phyloP scores from a whole-genome alignment of 2,329 filamentous ascomycete species.

The Fonsecaea monophora region DNA sequence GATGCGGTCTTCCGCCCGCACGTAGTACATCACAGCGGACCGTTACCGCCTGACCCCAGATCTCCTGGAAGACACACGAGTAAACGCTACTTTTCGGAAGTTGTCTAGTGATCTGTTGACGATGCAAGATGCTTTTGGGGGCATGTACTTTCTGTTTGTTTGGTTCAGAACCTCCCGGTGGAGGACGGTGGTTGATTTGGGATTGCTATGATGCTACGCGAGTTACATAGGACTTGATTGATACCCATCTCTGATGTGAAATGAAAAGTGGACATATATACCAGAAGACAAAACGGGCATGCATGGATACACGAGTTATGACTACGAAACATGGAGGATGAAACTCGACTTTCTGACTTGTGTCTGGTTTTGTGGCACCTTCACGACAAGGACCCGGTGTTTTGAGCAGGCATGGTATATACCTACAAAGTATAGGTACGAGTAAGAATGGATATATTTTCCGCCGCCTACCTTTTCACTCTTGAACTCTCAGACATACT shows the following conservation, averaged over 20 bases:
- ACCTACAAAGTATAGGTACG: background rate
- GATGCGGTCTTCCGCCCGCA: conserved; percentile 91
- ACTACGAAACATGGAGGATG: conserved; percentile 1
- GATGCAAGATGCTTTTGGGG: background rate
- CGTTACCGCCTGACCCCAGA: conserved; percentile 34
- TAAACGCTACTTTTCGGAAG: conserved; percentile 41
- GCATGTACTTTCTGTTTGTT: background rate
- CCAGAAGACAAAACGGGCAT: conserved; percentile 2
- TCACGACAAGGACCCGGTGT: background rate
- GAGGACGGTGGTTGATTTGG: background rate
- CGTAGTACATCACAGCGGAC: conserved; percentile 78
- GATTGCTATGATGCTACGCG: conserved; percentile 13
- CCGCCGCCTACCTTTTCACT: background rate
- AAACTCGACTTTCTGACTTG: background rate
- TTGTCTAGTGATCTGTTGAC: conserved; percentile 25
- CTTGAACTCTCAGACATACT: too few species aligned
- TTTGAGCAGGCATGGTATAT: background rate
- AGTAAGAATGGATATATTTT: conserved; percentile 10
- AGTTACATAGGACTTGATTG: conserved; percentile 24
- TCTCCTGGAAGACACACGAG: conserved; percentile 38
- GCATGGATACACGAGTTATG: conserved; percentile 7
- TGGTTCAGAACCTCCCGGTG: conserved; percentile 2
- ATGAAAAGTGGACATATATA: conserved; percentile 13
- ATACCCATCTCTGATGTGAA: conserved; percentile 26
- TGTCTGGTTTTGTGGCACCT: conserved; percentile 5